phyloP scores from a whole-genome alignment of 352 stramenopile genomes.

The Phytophthora uliginosa region DNA sequence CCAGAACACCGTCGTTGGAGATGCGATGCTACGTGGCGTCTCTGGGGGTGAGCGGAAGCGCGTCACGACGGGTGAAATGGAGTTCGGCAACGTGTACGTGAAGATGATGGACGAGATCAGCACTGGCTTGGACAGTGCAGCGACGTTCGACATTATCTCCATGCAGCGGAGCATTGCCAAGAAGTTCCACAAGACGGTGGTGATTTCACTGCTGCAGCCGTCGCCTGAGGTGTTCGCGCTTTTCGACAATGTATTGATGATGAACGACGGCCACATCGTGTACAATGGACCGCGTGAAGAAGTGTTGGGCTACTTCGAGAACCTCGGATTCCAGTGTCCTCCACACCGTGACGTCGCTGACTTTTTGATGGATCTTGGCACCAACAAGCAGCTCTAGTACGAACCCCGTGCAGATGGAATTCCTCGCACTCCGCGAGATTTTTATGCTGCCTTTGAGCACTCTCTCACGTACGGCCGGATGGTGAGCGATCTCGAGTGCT shows the following conservation, averaged over 20 bases:
- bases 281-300: conserved; percentile 20
- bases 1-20: conserved; percentile 27
- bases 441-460: conserved; percentile 13
- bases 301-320: conserved; percentile 18
- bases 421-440: conserved; percentile 18
- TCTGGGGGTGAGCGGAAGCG: conserved; percentile 77
- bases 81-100: conserved; percentile 52
- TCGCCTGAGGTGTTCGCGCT: conserved; percentile 32
- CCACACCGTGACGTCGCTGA: conserved; percentile 53
- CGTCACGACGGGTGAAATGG: conserved; percentile 85
- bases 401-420: conserved; percentile 8
- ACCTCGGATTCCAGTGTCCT: conserved; percentile 29
- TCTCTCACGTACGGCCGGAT: conserved; percentile 4
- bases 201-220: conserved; percentile 32
- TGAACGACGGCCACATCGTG: conserved; percentile 23
- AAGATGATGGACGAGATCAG: conserved; percentile 38
- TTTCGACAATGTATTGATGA: conserved; percentile 29
- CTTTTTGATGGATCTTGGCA: conserved; percentile 62
- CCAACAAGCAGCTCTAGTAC: conserved; percentile 48
- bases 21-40: conserved; percentile 58
- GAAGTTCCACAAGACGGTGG: conserved; percentile 31
- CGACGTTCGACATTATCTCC: conserved; percentile 27
- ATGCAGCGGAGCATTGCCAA: conserved; percentile 31
- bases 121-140: conserved; percentile 26
- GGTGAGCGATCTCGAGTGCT: not conserved